Base-by-base conservation (phyloP, 1,284 basidiomycete genomes). In the Leccinum solheimii region DNA sequence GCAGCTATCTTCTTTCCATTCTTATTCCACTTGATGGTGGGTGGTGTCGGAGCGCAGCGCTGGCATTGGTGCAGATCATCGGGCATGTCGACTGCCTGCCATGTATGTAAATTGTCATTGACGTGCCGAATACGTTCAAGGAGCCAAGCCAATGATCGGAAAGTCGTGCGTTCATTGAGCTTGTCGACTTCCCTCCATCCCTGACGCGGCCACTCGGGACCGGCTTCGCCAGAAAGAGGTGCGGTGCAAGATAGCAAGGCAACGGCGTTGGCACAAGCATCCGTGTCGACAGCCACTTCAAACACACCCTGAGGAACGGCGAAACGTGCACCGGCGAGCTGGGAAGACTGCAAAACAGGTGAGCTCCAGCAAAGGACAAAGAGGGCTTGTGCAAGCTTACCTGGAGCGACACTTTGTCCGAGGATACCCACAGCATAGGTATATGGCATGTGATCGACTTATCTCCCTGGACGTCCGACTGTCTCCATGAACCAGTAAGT, bases 91-190 rank as follows among this genome's bases (percentile, higher is more conserved):
- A 83, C 78, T 6, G 78, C 69, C 58, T 86, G 83, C 83, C 90
- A 94, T 58, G 83, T 79, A 26, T 78, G 77, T 66, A 90, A 83
- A 60, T 83, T 78, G 23, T 85, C 85, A 43, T 90, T 84, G 61
- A 92, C 84, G 62, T 87, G 83, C 5, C 91, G 88, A 62, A 95
- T 83, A 57, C 93, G 86, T 70, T 95, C 92, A 14, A 93, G 80
- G 34, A 97, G 79, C 94, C 95, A 97, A 0, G 94, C 90, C 8
- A 96, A 73, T 7, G 87, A 81, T 65, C 86, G 86, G 80, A 95
- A 96, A 0, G 87, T 90, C 2, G 84, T 80, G 6, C 94, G 88
- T 68, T 96, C 91, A 69, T 95, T 89, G 8, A 93, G 81, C 66
- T 92, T 88, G 73, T 96, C 93, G 34, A 97, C 85, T 69, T 94